Evolutionary conservation across 2,329 filamentous ascomycete species (phyloP), one percentile per base, ranked within the genome.

Genomic region (Dendrostoma leiphaemia): DNA sequence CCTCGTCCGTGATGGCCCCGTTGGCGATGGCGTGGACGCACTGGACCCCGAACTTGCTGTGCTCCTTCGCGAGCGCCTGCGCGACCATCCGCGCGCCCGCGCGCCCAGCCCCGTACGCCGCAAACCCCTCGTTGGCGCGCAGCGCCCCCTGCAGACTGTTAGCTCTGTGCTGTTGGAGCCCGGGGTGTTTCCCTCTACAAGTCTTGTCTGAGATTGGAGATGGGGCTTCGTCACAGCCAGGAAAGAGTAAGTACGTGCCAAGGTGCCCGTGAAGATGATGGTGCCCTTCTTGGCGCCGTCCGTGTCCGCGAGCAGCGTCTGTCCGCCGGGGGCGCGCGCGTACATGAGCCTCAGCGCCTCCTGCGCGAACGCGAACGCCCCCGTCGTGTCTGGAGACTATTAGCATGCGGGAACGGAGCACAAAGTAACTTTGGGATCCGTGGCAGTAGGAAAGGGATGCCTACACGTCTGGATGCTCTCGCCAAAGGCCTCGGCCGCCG

Each of bases 1-100:
- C 68, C 51, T 75, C 76, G 62, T 83, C 80, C 28, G 67, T 69
- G 51, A 84, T 83, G 0, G 65, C 67, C 0, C 79, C 80, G 61
- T 84, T 84, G 1, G 77, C 79, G 56, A 84, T 80, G 3, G 80
- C 74, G 65, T 85, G 81, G n/a, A 78, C 79, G 3, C 83, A 79
- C 64, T 84, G 80, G 0, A 84, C 66, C 2, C 81, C 80, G 56
- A 75, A 77, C n/a, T 72, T 71, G 59, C 74, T 80, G 67, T 83
- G 78, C 65, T 84, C 81, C 34, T 79, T 74, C 0, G 79, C 80
- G 40, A 84, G 65, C 7, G 73, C 76, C 64, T 83, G 80, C 0
- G 79, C 79, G 12, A 84, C 66, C 65, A 82, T 81, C 34, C 81
- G 66, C 6, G 80, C 78, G 1, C 75, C 76, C 0, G 76, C 70